Base-by-base conservation (phyloP, 2,329 filamentous ascomycete species). In the Sphaerulina populicola region DNA sequence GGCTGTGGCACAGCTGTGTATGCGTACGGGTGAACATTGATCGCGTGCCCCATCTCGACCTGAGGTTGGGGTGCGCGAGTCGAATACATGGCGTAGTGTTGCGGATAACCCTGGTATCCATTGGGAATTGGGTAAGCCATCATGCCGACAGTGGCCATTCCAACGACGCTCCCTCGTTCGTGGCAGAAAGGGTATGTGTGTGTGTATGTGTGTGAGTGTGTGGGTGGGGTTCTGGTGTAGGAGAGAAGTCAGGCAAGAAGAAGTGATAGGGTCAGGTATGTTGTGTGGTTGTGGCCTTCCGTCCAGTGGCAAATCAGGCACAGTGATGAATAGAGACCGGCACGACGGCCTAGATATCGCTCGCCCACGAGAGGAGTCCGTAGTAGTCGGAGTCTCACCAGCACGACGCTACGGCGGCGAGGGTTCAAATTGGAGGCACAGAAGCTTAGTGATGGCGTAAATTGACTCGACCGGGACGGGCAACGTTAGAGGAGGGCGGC, bases 41-140 rank as follows among this genome's bases (percentile, higher is more conserved):
- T 44, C 36, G 57, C 40, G 12, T 57, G 52, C 14, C 41, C 53
- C 15, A 55, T 44, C 10, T 56, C 52, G 14, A 57, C 35, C 12
- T 55, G 57, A 12, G 47, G 50, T 21, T 60, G 60, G 12, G 57
- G 56, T 8, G 57, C 47, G 43, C 60, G 60, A 48, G 60, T 47
- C 15, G 53, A 48, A 45, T 63, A 64, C 52, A 61, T 61, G 23
- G 60, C 47, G 47, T 63, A 61, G 36, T 61, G 62, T 44, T 61
- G 63, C 50, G 58, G 55, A 47, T 63, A 62, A 51, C 47, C 53
- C 12, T 58, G 58, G 43, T 60, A 62, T 49, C 45, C 53, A 37
- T 64, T 60, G 48, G 60, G 58, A 42, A 50, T 48, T 36, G 62
- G 60, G 51, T 62, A 62, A 27, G 60, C 58, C 63, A 66, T 65